phyloP scores from a whole-genome alignment of 2,329 filamentous ascomycete genomes.

The Calcarisporium arbuscula region DNA sequence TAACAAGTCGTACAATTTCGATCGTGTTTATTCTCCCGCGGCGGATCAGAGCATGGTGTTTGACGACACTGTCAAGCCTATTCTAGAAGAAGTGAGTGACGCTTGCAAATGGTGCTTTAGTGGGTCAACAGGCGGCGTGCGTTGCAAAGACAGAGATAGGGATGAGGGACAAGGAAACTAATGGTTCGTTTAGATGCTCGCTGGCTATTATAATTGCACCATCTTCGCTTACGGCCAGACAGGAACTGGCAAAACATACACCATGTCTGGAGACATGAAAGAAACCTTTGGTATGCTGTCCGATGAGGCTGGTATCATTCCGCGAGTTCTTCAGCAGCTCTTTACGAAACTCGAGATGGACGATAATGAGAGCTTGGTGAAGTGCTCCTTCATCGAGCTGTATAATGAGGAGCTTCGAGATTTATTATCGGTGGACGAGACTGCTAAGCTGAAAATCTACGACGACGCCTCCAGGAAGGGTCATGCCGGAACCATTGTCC shows the following conservation, averaged over 20 bases:
- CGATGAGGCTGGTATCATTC: conserved; percentile 91
- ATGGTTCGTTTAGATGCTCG: conserved; percentile 61
- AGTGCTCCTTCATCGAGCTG: conserved; percentile 96
- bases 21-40: conserved; percentile 92
- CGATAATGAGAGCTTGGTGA: conserved; percentile 79
- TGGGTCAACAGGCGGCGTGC: no score
- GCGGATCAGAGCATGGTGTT: conserved; percentile 92
- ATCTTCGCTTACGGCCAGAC: conserved; percentile 99
- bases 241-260: conserved; percentile 97
- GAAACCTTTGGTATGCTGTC: conserved; percentile 80
- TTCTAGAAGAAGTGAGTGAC: conserved; percentile 74
- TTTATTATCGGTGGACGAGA: conserved; percentile 75
- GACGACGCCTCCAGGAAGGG: conserved; percentile 85
- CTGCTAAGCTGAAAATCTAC: conserved; percentile 85
- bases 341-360: conserved; percentile 79
- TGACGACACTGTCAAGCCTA: conserved; percentile 89
- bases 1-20: conserved; percentile 95
- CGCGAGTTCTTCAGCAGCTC: conserved; percentile 77
- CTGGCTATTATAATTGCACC: conserved; percentile 95
- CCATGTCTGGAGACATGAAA: conserved; percentile 97
- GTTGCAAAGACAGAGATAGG: neutral
- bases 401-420: conserved; percentile 98
- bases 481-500: conserved; percentile 79
- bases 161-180: neutral
- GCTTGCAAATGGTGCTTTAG: no score